Percentiles rank a stretch among this genome's conserved stretches.
phyloP scores from a whole-genome alignment of 306 rosid genomes.

The Erythrophleum fordii region DNA sequence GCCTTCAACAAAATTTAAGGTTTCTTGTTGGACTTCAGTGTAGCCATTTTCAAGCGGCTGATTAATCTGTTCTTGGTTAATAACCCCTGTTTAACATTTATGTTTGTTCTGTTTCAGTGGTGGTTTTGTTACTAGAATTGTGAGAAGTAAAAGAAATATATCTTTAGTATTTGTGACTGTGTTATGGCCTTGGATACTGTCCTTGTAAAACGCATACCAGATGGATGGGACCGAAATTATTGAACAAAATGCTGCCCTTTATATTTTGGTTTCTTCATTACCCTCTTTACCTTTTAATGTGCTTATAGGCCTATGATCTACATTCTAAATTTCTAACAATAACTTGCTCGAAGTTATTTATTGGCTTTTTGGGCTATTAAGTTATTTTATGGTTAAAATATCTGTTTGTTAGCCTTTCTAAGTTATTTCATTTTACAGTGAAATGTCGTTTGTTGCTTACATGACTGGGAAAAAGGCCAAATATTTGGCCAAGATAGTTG shows the following conservation, averaged over 20 bases:
- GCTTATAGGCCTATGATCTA: background rate
- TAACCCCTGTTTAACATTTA: background rate
- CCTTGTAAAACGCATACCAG: background rate
- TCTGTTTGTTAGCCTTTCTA: background rate
- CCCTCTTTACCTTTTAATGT: background rate
- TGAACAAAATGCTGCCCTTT: conserved; percentile 12
- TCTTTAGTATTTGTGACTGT: background rate
- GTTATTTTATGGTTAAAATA: no score
- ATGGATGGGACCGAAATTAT: conserved; percentile 14
- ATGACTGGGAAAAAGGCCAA: no score
- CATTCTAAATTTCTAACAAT: background rate
- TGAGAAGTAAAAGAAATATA: conserved; percentile 36
- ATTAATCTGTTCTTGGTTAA: conserved; percentile 15
- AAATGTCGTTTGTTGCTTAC: no score
- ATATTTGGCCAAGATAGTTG: no score
- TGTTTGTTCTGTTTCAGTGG: conserved; percentile 33
- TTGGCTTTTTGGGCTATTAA: background rate
- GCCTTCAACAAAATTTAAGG: conserved; percentile 92
- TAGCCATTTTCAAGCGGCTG: conserved; percentile 57
- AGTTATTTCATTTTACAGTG: no score
- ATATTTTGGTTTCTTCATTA: background rate
- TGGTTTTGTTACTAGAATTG: conserved; percentile 45
- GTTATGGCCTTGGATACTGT: conserved; percentile 13
- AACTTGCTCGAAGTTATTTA: background rate
- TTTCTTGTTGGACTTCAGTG: conserved; percentile 11